phyloP scores from a whole-genome alignment of 2,329 filamentous ascomycete species.

The Nothophoma quercina region DNA sequence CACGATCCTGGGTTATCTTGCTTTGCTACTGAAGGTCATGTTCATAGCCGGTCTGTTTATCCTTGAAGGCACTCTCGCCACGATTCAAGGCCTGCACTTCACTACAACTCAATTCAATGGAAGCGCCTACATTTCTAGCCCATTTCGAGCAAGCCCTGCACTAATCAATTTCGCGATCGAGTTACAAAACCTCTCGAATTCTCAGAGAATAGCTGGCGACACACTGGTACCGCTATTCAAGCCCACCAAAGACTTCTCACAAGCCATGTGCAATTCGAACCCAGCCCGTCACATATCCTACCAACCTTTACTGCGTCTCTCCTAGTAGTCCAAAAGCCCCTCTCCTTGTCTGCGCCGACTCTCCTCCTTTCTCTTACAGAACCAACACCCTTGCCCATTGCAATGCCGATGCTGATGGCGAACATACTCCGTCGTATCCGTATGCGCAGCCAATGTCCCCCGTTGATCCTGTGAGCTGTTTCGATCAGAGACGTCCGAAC shows the following conservation, averaged over 20 bases:
- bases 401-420: no score
- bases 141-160: neutral
- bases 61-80: neutral
- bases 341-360: no score
- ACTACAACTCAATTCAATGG: neutral
- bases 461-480: no score
- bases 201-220: neutral
- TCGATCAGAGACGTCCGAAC: no score
- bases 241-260: neutral
- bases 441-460: no score
- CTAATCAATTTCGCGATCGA: constrained; percentile 1
- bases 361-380: no score
- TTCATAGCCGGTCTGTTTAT: constrained; percentile 2
- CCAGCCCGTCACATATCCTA: no score
- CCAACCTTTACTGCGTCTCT: no score
- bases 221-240: constrained; percentile 1
- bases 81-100: neutral
- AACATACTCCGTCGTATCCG: no score
- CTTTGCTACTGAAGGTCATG: neutral
- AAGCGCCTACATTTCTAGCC: neutral
- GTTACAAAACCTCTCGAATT: neutral
- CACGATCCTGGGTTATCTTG: neutral
- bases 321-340: no score
- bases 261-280: no score
- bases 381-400: no score